Evolutionary conservation across 768 basidiomycete genomes (phyloP).

Genomic region (Rhizopogon salebrosus): DNA sequence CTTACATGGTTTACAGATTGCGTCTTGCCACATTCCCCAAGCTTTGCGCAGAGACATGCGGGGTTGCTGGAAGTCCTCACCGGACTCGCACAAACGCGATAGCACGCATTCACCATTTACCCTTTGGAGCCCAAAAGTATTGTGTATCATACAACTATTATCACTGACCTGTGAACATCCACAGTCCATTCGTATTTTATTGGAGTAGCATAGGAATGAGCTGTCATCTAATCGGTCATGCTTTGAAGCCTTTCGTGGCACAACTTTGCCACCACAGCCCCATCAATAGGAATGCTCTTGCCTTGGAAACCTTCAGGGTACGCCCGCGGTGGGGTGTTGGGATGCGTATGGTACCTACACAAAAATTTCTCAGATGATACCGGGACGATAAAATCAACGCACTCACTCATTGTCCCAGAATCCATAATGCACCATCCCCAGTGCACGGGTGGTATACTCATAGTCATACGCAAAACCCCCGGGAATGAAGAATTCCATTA

Average conservation of each 20-base stretch:
- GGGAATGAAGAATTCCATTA: constrained; percentile 89
- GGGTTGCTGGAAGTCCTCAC: too few relatives aligned
- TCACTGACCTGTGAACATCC: neutral
- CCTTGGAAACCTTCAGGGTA: constrained; percentile 91
- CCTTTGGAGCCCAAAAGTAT: too few relatives aligned
- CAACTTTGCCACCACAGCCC: constrained; percentile 56
- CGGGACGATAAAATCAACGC: neutral
- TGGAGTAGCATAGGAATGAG: too few relatives aligned
- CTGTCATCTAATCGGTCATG: too few relatives aligned
- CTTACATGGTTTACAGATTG: too few relatives aligned
- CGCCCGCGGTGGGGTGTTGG: constrained; percentile 57
- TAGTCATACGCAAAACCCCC: constrained; percentile 85
- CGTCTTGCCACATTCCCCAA: too few relatives aligned
- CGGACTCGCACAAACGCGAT: too few relatives aligned
- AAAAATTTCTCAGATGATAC: neutral
- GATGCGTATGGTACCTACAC: constrained; percentile 65
- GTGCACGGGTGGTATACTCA: constrained; percentile 70
- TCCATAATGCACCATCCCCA: constrained; percentile 81
- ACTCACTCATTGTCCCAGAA: constrained; percentile 75
- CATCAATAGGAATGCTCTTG: constrained; percentile 82
- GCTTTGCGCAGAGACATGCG: too few relatives aligned
- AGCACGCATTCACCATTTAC: too few relatives aligned
- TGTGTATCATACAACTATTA: neutral
- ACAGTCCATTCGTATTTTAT: too few relatives aligned
- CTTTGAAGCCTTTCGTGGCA: constrained; percentile 45